These are phyloP conservation scores for Verticillium tricorpus DNA, from an alignment of 2,329 filamentous ascomycete species.

Conservation along the genomic window DNA sequence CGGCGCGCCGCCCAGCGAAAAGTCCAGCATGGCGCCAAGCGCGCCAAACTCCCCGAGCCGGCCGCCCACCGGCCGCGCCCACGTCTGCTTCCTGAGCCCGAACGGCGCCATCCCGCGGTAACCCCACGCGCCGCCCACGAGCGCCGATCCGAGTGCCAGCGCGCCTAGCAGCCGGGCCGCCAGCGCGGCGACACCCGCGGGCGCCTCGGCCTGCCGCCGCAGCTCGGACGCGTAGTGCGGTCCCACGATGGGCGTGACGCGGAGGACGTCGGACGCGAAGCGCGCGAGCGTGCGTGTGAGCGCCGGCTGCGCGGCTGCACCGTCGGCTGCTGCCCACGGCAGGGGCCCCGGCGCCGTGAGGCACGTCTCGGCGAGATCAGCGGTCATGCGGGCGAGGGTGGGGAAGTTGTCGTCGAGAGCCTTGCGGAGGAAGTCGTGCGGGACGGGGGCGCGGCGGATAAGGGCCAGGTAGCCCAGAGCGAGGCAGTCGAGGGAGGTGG, in stretches of 20 bases:
- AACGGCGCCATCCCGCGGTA: constrained; percentile 39
- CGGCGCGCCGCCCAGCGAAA: constrained; percentile 9
- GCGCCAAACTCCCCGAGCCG: constrained; percentile 40
- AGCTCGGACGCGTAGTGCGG: constrained; percentile 29
- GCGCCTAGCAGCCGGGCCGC: constrained; percentile 30
- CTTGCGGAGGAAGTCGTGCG: constrained; percentile 35
- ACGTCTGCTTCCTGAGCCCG: constrained; percentile 39
- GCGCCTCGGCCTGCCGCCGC: constrained; percentile 29
- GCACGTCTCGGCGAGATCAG: constrained; percentile 20
- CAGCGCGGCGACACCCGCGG: constrained; percentile 18
- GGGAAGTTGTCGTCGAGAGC: constrained; percentile 20
- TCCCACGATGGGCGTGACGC: constrained; percentile 29
- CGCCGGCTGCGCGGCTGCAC: constrained; percentile 13
- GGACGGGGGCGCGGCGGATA: constrained; percentile 52
- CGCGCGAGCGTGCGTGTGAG: constrained; percentile 21
- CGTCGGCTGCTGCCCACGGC: constrained; percentile 16
- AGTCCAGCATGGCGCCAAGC: constrained; percentile 38
- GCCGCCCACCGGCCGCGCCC: constrained; percentile 24
- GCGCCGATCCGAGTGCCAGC: constrained; percentile 32
- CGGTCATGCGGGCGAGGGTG: constrained; percentile 23
- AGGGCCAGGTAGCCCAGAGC: constrained; percentile 75
- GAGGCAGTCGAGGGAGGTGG: constrained; percentile 71
- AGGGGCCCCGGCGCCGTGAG: constrained; percentile 16
- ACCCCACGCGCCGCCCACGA: constrained; percentile 32
- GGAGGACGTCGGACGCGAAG: constrained; percentile 28